Base-by-base conservation (phyloP, 2,329 filamentous ascomycete species). In the Diatrype stigma region DNA sequence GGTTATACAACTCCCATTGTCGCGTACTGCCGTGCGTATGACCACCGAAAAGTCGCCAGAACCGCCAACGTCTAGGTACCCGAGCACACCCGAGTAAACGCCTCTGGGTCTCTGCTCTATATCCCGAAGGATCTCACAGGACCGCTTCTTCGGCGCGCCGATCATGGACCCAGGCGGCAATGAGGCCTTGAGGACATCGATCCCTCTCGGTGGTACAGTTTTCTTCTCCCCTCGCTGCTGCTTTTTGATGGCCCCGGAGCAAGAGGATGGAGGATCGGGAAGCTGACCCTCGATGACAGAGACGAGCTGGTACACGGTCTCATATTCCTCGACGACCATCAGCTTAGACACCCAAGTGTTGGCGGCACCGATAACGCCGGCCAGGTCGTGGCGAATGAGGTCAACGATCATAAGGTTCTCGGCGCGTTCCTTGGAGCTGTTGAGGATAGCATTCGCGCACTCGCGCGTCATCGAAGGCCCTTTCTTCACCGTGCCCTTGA, bases 401-500 rank as follows among this genome's bases (percentile, higher is more conserved):
- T 90, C 87, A 1, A 88, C 85, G 57, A 90, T 89, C 87, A 90
- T 90, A 11, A 90, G 74, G 57, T 90, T 90, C 64, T 90, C 86
- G 0, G 86, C 86, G 46, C 80, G 78, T 66, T 90, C 86, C 63
- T 90, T 90, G 1, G 82, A 78, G 0, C 81, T 78, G 7, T 77
- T 73, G 2, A 89, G 74, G 16, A 86, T 76, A 6, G 70, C 70
- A 22, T 77, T 75, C 2, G 85, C 85, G 57, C 81, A 74, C 22
- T 73, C 74, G 17, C 78, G 69, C 0, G 79, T 86, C n/a, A 63
- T 77, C 2, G 71, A 72, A 0, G 74, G 67, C 1, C 71, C 70
- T 57, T 87, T 87, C 51, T 79, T 79, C 2, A 90, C 84, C 0
- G 86, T 90, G 21, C 86, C 86, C 73, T 90, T 90, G 73, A 90